Conservation (phyloP, 2,329 filamentous ascomycete genomes). For the Rhynchosporium agropyri region DNA sequence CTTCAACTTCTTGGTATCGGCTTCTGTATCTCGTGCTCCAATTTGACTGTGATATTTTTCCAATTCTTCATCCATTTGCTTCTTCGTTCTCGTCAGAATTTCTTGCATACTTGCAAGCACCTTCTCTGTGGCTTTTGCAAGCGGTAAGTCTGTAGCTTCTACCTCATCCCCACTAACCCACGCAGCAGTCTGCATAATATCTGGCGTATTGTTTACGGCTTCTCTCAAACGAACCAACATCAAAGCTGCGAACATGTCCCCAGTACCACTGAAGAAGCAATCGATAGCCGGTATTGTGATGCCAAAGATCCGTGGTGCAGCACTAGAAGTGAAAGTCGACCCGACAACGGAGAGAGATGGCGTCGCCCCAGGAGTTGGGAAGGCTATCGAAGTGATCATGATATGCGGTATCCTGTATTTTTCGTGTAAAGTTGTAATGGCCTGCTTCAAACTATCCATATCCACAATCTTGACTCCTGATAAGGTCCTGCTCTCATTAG, state of each 20-base stretch:
- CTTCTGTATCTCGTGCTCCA: slow-evolving; percentile 45
- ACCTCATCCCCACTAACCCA: slow-evolving; percentile 82
- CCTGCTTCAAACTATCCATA: slow-evolving; percentile 69
- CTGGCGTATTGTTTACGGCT: slow-evolving; percentile 59
- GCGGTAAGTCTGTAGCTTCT: slow-evolving; percentile 68
- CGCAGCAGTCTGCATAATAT: slow-evolving; percentile 56
- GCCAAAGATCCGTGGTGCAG: slow-evolving; percentile 79
- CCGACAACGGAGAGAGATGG: slow-evolving; percentile 72
- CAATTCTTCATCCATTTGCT: slow-evolving; percentile 68
- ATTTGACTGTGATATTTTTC: slow-evolving; percentile 51
- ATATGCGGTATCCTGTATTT: slow-evolving; percentile 81
- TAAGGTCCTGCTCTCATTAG: slow-evolving; percentile 61
- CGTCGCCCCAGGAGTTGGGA: slow-evolving; percentile 57
- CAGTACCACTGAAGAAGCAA: slow-evolving; percentile 94
- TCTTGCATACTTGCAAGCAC: slow-evolving; percentile 92
- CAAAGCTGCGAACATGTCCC: slow-evolving; percentile 97
- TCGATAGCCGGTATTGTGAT: slow-evolving; percentile 86
- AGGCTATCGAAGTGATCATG: slow-evolving; percentile 83
- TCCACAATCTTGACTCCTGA: slow-evolving; percentile 83
- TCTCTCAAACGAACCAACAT: slow-evolving; percentile 87
- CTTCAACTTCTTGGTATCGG: slow-evolving; percentile 42
- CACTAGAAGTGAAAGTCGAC: slow-evolving; percentile 67
- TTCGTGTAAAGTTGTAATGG: slow-evolving; percentile 76
- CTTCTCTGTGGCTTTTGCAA: slow-evolving; percentile 82
- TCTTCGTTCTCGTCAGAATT: slow-evolving; percentile 69